Percentiles rank a stretch among this genome's conserved stretches.
Conservation (phyloP, 441 rosid species). For the Theobroma grandiflorum region DNA sequence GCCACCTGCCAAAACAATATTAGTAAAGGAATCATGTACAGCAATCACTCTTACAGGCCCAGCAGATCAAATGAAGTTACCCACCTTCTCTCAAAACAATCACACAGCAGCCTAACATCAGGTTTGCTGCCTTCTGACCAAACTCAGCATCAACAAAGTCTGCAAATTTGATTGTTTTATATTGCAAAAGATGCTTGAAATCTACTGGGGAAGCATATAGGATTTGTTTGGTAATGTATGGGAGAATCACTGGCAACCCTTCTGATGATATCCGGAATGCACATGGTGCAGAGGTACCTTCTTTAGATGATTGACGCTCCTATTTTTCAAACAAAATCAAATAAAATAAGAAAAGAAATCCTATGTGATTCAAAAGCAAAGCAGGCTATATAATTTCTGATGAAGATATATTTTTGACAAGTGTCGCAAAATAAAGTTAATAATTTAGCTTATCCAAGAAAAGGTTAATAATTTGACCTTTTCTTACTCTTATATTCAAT, state of each 20-base stretch:
- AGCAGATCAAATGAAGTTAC: constrained; percentile 23
- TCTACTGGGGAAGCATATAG: constrained; percentile 67
- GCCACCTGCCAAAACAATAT: constrained; percentile 44
- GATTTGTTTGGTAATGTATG: constrained; percentile 85
- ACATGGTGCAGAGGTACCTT: constrained; percentile 74
- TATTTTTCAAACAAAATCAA: constrained; percentile 29
- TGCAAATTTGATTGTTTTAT: constrained; percentile 73
- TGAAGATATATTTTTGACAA: neutral
- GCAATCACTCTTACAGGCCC: neutral
- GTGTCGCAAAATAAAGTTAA: neutral
- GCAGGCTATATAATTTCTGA: neutral
- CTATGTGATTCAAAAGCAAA: neutral
- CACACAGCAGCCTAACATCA: constrained; percentile 87
- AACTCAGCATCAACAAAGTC: constrained; percentile 76
- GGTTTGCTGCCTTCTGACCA: constrained; percentile 73
- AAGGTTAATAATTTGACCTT: neutral
- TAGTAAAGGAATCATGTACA: neutral
- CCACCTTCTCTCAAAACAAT: constrained; percentile 73
- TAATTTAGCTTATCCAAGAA: neutral
- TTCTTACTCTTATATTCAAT: neutral
- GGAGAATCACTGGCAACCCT: constrained; percentile 90
- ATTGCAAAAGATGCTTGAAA: constrained; percentile 82
- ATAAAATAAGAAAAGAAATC: neutral
- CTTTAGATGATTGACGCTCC: constrained; percentile 92
- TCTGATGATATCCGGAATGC: constrained; percentile 92